Evolutionary conservation across 2,329 filamentous ascomycete species (phyloP), one percentile per base, ranked within the genome.

Genomic region (Aureobasidium melanogenum): DNA sequence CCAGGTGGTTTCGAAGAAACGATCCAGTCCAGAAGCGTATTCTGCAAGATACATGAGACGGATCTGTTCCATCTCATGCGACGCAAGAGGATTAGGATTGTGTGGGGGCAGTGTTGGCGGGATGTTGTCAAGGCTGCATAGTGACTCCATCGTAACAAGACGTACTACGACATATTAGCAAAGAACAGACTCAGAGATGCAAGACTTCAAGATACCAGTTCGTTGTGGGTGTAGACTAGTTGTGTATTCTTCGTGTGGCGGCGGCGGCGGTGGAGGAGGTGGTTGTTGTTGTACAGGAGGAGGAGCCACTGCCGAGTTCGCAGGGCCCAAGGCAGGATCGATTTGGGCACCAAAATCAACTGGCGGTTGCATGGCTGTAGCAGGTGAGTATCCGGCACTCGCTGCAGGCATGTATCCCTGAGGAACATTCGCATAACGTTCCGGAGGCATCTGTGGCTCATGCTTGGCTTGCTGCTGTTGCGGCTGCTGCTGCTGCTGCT

Each of bases 1-100:
- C 92, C 92, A 97, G 30, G 80, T 82, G 7, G 90, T 89, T 72
- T 97, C 92, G 64, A 95, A 82, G 64, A 94, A 87, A 54, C 82
- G 82, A 72, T 89, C 86, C 50, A 94, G 82, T 8, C 85, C 88
- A 1, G 82, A 82, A 4, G 86, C 88, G 72, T 94, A 95, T 65
- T 91, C 86, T 66, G 87, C 86, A 67, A 84, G 82, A 73, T 89
- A 95, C 17, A 93, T 77, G 64, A 82, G 82, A 65, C 84, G 85
- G 62, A 91, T 84, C 69, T 91, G 86, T 67, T 86, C 83, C 54
- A 89, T 78, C 70, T 92, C 88, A 67, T 86, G 83, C 56, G 88
- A 79, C 58, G 73, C 75, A 47, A 68, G 81, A 73, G 67, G 66
- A 38, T 65, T 65, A 50, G 63, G 67, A 58, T 62, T 60, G 17